Percentiles rank a stretch among this genome's conserved stretches.
Evolutionary conservation across 345 rosid species (phyloP).

Genomic region (Sisymbrium altissimum): DNA sequence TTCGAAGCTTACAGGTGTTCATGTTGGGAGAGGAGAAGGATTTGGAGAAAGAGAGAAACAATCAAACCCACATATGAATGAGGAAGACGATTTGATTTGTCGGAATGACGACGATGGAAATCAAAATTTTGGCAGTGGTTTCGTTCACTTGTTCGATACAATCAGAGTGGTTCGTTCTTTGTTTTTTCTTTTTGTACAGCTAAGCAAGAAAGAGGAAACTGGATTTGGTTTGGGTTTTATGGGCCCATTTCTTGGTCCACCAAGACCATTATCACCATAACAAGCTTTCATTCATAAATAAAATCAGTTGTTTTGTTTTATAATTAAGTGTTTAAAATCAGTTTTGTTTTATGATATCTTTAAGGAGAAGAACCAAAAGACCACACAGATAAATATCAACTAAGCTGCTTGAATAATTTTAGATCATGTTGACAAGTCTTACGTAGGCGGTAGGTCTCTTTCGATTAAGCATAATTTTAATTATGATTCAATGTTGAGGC

Average conservation of each 20-base stretch:
- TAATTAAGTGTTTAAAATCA: no score
- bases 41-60: neutral
- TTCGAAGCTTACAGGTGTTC: slow-evolving; percentile 26
- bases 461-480: neutral
- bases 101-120: slow-evolving; percentile 7
- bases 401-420: no score
- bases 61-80: slow-evolving; percentile 1
- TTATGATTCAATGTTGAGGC: neutral
- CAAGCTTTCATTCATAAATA: neutral
- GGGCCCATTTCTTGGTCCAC: neutral
- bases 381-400: no score
- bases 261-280: neutral
- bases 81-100: neutral
- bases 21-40: neutral
- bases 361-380: no score
- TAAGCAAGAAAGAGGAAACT: neutral
- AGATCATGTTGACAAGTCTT: no score
- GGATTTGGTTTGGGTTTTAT: neutral
- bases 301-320: neutral
- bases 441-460: no score
- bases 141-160: slow-evolving; percentile 23
- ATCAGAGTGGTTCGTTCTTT: neutral
- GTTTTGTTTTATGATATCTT: no score
- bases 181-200: neutral
- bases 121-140: slow-evolving; percentile 4